Conservation (phyloP, 1,284 basidiomycete genomes). For the Thelephora terrestris region DNA sequence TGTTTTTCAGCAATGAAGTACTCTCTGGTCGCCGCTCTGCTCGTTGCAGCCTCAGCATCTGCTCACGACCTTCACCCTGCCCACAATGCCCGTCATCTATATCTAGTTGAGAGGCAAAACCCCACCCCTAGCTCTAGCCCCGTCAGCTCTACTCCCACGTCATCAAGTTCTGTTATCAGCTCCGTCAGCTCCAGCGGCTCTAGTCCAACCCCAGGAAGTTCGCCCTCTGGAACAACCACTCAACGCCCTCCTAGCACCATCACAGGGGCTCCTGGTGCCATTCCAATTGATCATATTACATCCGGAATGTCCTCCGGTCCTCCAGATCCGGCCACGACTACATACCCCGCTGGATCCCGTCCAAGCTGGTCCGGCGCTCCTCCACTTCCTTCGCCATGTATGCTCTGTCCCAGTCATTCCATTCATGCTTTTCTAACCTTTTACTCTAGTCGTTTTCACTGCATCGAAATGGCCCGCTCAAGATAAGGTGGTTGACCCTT, state of each 20-base stretch:
- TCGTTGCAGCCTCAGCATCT: too few species aligned
- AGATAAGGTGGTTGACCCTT: conserved; percentile 58
- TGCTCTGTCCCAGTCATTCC: conserved; percentile 1
- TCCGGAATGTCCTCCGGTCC: conserved; percentile 54
- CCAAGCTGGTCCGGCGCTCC: conserved; percentile 54
- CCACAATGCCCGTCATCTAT: too few species aligned
- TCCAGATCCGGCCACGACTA: conserved; percentile 39
- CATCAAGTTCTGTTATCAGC: too few species aligned
- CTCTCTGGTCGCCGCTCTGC: too few species aligned
- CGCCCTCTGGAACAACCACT: conserved; percentile 3
- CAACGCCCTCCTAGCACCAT: conserved; percentile 4
- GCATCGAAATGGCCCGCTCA: conserved; percentile 52
- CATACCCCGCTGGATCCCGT: conserved; percentile 47
- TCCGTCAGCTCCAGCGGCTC: too few species aligned
- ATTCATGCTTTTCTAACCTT: conserved; percentile 2
- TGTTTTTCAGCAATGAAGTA: too few species aligned
- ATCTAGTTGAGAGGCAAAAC: too few species aligned
- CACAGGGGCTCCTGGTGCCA: conserved; percentile 24
- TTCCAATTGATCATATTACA: conserved; percentile 52
- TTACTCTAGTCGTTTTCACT: conserved; percentile 37
- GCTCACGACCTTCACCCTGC: too few species aligned
- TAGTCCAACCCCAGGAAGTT: not conserved
- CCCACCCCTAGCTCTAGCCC: too few species aligned
- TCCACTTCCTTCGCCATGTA: conserved; percentile 50
- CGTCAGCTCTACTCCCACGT: too few species aligned